Evolutionary conservation across 2,329 filamentous ascomycete species (phyloP), one percentile per base, ranked within the genome.

Genomic region (Fusarium sp.): DNA sequence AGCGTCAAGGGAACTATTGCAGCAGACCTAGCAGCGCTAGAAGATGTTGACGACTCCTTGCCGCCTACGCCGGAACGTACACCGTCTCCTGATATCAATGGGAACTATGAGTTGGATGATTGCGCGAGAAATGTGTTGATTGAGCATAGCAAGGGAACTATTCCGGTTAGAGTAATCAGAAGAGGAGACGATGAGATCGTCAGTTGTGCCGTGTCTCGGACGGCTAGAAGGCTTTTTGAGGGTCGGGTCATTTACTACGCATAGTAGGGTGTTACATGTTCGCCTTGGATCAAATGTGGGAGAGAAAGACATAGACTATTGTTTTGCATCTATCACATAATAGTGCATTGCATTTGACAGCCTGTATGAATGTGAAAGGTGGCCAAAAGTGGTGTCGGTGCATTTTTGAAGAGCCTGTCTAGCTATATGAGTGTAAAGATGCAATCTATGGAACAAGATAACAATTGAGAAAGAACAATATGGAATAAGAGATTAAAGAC

Each of bases 1-100:
- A 78, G 79, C 37, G 76, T 83, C 12, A 64, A 77, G 2, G 83
- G 83, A 0, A 85, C 83, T 77, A 78, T 87, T 4, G 79, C 72
- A 0, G 65, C 76, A 3, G 70, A 73, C 0, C 57, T 78, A 6
- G 62, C 65, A 5, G 53, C 46, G 2, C 11, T 31, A 7, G 55
- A 54, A 0, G 68, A 71, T 18, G 63, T 72, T 40, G 72, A 73
- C 8, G 70, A 72, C 6, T n/a, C 54, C 1, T 18, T 47, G 0
- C 63, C 62, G 3, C 63, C 48, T 1, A 69, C 66, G 0, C 66
- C 66, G 3, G 66, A 68, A 16, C 66, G 66, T 7, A 69, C 66
- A 11, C 66, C 66, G 2, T 75, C 73, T 3, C 75, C 75, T 5
- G 44, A 57, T 7, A 44, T 55, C 9, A 44, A 43, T 10, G 50